Conservation (phyloP, 257 asterid genomes). For the Scutellaria minor region DNA sequence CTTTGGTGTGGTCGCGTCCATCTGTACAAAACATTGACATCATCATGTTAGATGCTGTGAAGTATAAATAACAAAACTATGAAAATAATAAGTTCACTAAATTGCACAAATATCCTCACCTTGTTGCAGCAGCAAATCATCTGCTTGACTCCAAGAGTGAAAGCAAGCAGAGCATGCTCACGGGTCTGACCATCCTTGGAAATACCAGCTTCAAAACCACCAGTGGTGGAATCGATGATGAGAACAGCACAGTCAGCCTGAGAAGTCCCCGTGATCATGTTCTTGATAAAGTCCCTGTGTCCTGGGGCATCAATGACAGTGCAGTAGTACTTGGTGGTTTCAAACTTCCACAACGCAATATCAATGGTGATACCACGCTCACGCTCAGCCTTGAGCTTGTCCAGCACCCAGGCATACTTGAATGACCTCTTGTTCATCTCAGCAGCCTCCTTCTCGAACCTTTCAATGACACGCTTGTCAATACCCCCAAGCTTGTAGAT, state of each 20-base stretch:
- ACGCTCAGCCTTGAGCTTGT: constrained; percentile 91
- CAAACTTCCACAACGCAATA: constrained; percentile 86
- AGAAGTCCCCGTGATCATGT: constrained; percentile 34
- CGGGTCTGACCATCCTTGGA: constrained; percentile 92
- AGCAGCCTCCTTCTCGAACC: constrained; percentile 88
- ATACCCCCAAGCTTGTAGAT: constrained; percentile 89
- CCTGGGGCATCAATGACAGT: constrained; percentile 63
- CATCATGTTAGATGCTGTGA: neutral
- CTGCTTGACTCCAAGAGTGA: constrained; percentile 84
- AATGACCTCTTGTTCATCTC: constrained; percentile 51
- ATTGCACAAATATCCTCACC: constrained; percentile 30
- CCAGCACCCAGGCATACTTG: constrained; percentile 89
- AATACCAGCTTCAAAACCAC: constrained; percentile 90
- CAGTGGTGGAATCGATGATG: constrained; percentile 82
- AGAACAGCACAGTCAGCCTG: constrained; percentile 59
- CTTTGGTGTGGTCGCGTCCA: constrained; percentile 14
- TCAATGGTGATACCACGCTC: constrained; percentile 88
- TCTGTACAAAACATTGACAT: neutral
- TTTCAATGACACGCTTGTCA: constrained; percentile 83
- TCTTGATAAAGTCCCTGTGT: constrained; percentile 35
- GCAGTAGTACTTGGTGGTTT: constrained; percentile 88
- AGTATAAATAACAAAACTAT: neutral
- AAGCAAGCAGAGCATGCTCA: constrained; percentile 84
- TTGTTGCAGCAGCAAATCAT: constrained; percentile 82
- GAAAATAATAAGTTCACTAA: neutral